These are phyloP conservation scores for Tuber umbilicatum DNA, from an alignment of 495 filamentous ascomycete genomes.

Conservation along the genomic window DNA sequence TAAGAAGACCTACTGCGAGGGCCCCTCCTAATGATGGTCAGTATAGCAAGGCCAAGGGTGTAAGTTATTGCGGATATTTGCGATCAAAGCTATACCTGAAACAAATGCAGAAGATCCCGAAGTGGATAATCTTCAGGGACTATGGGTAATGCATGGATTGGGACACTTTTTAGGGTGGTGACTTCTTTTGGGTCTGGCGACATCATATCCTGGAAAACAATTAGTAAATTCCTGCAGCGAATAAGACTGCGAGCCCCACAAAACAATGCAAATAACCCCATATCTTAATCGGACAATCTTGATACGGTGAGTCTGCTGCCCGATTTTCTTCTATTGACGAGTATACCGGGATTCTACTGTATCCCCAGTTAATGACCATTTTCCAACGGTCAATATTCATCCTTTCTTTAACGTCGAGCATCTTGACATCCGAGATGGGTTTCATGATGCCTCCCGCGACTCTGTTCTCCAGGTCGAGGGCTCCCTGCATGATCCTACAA, in stretches of 20 bases:
- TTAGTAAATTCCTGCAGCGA: neutral
- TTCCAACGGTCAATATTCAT: slow-evolving; percentile 30
- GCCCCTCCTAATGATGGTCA: slow-evolving; percentile 14
- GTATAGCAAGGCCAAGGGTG: neutral
- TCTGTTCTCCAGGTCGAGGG: slow-evolving; percentile 31
- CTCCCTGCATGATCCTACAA: slow-evolving; percentile 22
- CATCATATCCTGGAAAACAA: slow-evolving; percentile 23
- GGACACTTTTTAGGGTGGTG: slow-evolving; percentile 29
- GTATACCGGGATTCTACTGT: slow-evolving; percentile 29
- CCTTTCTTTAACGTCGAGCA: slow-evolving; percentile 28
- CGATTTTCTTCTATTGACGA: slow-evolving; percentile 12
- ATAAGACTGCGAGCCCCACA: slow-evolving; percentile 16
- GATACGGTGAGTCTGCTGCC: slow-evolving; percentile 16
- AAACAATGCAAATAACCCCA: slow-evolving; percentile 28
- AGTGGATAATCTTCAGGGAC: slow-evolving; percentile 28
- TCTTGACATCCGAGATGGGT: slow-evolving; percentile 27
- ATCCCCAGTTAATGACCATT: slow-evolving; percentile 28
- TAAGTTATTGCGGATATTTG: neutral
- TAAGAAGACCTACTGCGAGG: slow-evolving; percentile 24
- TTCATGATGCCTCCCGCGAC: slow-evolving; percentile 31
- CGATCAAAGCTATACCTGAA: slow-evolving; percentile 18
- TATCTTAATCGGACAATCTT: slow-evolving; percentile 31
- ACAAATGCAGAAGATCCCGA: slow-evolving; percentile 32
- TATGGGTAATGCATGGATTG: slow-evolving; percentile 25
- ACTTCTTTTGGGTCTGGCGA: slow-evolving; percentile 28